Percentiles rank a stretch among this genome's conserved stretches.
phyloP scores from a whole-genome alignment of 257 asterid genomes.

The Ajuga chamaepitys region DNA sequence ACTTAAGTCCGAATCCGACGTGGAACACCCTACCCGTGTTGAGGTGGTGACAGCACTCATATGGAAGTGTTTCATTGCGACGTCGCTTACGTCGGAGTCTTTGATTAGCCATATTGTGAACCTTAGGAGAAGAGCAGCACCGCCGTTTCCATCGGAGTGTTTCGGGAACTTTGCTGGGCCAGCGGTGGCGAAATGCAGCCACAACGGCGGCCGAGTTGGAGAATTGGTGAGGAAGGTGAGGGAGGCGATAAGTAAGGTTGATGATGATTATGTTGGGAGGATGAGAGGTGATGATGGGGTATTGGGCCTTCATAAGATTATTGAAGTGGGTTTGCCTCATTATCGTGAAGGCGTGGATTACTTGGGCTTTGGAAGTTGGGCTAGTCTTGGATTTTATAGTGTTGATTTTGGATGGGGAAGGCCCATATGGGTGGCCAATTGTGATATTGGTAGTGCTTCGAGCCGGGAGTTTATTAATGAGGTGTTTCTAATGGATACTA shows the following conservation, averaged over 20 bases:
- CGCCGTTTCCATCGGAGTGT: constrained; percentile 11
- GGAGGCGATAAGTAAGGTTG: not conserved
- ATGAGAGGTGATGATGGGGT: constrained; percentile 3
- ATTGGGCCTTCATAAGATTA: not conserved
- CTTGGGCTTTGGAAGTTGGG: constrained; percentile 16
- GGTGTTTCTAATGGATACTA: constrained; percentile 18
- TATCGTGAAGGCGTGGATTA: too few species aligned
- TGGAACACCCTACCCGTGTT: constrained; percentile 5
- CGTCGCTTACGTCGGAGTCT: not conserved
- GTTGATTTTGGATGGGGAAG: constrained; percentile 26
- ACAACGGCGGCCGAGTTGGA: not conserved
- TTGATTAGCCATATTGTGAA: not conserved
- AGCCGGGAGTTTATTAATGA: not conserved
- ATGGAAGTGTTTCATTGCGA: constrained; percentile 18
- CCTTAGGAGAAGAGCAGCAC: constrained; percentile 13
- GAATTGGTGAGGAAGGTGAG: constrained; percentile 1
- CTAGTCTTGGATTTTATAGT: not conserved
- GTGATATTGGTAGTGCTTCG: not conserved
- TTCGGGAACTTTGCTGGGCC: constrained; percentile 12
- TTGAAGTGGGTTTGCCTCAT: not conserved
- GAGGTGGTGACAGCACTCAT: constrained; percentile 15
- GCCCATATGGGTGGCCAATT: constrained; percentile 5
- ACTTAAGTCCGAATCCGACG: constrained; percentile 7
- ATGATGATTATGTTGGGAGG: not conserved
- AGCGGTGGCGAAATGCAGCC: not conserved